phyloP scores from a whole-genome alignment of 176 grass and related monocot species.

The Lolium rigidum region DNA sequence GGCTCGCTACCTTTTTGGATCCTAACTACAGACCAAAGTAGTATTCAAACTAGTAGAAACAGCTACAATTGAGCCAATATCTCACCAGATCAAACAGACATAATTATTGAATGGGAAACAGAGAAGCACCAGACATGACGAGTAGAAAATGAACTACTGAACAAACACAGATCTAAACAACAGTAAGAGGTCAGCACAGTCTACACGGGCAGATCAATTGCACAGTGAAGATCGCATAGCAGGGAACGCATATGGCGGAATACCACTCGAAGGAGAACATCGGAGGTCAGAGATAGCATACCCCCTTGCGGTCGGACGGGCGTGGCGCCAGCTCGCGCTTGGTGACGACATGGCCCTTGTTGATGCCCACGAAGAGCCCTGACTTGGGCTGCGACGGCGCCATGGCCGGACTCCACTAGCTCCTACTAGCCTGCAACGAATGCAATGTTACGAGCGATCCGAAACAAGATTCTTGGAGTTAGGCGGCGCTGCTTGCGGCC shows the following conservation, averaged over 20 bases:
- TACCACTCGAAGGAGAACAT: background rate
- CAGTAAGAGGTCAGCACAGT: background rate
- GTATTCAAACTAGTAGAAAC: background rate
- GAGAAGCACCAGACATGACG: background rate
- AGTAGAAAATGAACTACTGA: background rate
- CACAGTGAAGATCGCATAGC: background rate
- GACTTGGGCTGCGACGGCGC: slow-evolving; percentile 63
- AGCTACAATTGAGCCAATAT: background rate
- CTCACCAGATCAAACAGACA: background rate
- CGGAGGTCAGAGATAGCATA: background rate
- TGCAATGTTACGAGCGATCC: background rate
- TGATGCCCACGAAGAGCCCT: slow-evolving; percentile 68
- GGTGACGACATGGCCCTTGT: slow-evolving; percentile 73
- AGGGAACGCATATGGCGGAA: background rate
- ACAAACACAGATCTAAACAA: background rate
- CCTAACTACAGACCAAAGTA: background rate
- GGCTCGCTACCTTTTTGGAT: background rate
- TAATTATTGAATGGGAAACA: background rate
- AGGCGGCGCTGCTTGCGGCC: background rate
- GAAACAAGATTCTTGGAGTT: background rate
- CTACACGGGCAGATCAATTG: background rate
- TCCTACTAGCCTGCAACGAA: slow-evolving; percentile 6
- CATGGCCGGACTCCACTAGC: slow-evolving; percentile 38
- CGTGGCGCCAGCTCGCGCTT: slow-evolving; percentile 63
- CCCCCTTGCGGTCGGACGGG: slow-evolving; percentile 68